phyloP scores from a whole-genome alignment of 352 stramenopile genomes.

The Phytopythium montanum region DNA sequence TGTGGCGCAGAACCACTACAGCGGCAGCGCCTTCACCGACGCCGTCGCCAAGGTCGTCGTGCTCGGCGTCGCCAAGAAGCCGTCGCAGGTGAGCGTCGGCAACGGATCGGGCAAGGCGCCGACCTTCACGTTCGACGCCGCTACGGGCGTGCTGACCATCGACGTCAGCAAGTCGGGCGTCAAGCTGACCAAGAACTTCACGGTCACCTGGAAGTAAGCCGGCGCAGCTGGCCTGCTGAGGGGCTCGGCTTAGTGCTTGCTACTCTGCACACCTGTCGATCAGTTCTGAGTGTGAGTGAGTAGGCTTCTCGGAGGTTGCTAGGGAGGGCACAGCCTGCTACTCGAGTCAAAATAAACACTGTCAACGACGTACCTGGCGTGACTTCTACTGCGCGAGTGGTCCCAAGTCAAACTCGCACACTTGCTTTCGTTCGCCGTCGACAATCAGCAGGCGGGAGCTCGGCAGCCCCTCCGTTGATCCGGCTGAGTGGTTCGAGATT shows the following conservation, averaged over 20 bases:
- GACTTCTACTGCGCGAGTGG: neutral
- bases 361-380: neutral
- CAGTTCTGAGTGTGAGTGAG: neutral
- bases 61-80: conserved; percentile 2
- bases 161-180: conserved; percentile 4
- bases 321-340: neutral
- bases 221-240: neutral
- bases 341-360: neutral
- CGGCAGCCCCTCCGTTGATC: neutral
- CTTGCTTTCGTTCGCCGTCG: conserved; percentile 3
- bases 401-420: neutral
- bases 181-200: conserved; percentile 4
- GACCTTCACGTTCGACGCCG: conserved; percentile 3
- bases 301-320: neutral
- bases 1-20: conserved; percentile 3
- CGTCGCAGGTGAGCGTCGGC: neutral
- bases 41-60: neutral
- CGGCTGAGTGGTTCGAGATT: neutral
- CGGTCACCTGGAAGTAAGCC: conserved; percentile 11
- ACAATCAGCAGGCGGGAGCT: neutral
- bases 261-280: neutral
- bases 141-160: conserved; percentile 4
- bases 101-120: conserved; percentile 4
- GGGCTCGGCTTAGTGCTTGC: neutral
- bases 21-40: conserved; percentile 2